Conservation (phyloP, 2,329 filamentous ascomycete genomes). For the Diaporthe sp. region DNA sequence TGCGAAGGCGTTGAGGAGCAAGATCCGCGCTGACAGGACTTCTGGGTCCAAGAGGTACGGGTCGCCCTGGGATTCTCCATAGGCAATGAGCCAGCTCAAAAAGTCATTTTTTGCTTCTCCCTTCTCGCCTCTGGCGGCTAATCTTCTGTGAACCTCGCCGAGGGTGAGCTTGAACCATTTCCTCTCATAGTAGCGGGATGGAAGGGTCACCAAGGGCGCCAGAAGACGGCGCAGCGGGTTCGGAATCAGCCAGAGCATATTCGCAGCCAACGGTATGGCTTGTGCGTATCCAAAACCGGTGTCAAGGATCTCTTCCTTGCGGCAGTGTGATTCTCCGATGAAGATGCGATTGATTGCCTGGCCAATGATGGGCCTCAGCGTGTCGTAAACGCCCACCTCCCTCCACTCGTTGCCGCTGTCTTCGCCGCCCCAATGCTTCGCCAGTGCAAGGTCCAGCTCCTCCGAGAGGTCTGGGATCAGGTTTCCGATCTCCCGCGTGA, state of each 20-base stretch:
- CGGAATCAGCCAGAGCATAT: slow-evolving; percentile 34
- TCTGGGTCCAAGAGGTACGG: slow-evolving; percentile 37
- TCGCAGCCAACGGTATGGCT: slow-evolving; percentile 32
- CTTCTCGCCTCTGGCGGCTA: not conserved
- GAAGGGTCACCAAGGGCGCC: slow-evolving; percentile 35
- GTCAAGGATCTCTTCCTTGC: slow-evolving; percentile 26
- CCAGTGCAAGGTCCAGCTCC: slow-evolving; percentile 35
- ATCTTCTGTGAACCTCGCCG: slow-evolving; percentile 20
- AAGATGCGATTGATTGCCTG: slow-evolving; percentile 38
- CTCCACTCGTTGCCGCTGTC: slow-evolving; percentile 31
- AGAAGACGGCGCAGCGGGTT: slow-evolving; percentile 23
- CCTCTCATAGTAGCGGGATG: slow-evolving; percentile 26
- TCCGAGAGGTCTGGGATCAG: slow-evolving; percentile 33
- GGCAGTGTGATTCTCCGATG: slow-evolving; percentile 14
- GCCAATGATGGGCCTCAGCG: slow-evolving; percentile 34
- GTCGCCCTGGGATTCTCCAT: slow-evolving; percentile 31
- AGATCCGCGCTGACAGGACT: slow-evolving; percentile 34
- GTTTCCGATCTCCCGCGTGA: slow-evolving; percentile 34
- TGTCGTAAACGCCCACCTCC: slow-evolving; percentile 37
- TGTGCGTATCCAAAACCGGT: slow-evolving; percentile 34
- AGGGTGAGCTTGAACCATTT: slow-evolving; percentile 36
- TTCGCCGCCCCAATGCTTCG: slow-evolving; percentile 21
- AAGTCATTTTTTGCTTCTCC: slow-evolving; percentile 35
- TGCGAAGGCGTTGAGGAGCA: slow-evolving; percentile 38
- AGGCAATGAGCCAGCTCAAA: slow-evolving; percentile 34